Evolutionary conservation across 208 protist species (phyloP), one percentile per base, ranked within the genome.

Genomic region (Wallacemonas sp.): DNA sequence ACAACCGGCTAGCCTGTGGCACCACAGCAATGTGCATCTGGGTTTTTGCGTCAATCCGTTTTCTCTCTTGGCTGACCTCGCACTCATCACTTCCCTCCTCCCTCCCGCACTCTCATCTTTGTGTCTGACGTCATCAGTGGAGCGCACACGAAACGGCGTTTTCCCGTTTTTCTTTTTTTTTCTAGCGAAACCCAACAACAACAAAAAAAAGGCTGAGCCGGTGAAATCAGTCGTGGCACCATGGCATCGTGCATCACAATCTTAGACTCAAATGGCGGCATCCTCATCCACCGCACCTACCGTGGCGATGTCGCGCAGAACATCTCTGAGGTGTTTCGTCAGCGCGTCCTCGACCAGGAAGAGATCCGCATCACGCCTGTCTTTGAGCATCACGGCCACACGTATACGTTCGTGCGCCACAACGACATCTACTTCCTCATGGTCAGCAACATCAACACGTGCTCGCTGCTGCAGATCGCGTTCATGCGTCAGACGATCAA

Each of bases 231-330:
- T 49, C 6, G 36, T 41, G 36, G 36, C 9, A 41, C 26, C 47
- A 97, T 96, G 88, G 95, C 94, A 11, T 98, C 96, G 19, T 83
- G 83, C 39, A 78, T 99, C 5, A 98, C 91, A 66, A 93, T 99
- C 49, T 70, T 99, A 17, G 95, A 99, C 70, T 80, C 81, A 14
- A 98, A 97, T 63, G 98, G 97, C 12, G 91, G 88, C 49, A 83
- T 97, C 0, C 77, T 99, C 19, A 98, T 99, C 38, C 95, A 86
- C 44, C 87, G 98, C 36, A 96, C 97, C 63, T 99, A 98, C 73
- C 90, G 98, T 34, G 97, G 97, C 24, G 97, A 99, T 78, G 67
- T 99, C 32, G 61, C 87, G 46, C 86, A 91, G 67, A 87, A 90
- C 39, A 85, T 97, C 11, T 83, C 88, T 8, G 75, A 74, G 9